Base-by-base conservation (phyloP, 257 asterid species). In the Forsythia suspensa region DNA sequence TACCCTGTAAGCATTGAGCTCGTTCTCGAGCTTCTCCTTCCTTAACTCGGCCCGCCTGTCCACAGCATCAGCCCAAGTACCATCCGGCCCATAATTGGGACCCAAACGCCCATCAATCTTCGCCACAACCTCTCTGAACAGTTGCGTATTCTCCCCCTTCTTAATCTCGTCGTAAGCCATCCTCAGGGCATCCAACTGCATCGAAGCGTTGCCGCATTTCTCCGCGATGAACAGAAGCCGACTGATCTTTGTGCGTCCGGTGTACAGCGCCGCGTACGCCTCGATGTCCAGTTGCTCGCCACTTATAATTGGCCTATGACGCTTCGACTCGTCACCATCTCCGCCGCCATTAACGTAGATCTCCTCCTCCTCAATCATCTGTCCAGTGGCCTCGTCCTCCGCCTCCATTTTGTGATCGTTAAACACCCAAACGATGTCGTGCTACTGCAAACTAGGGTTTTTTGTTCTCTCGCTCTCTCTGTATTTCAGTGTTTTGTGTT, bases 91-190 rank as follows among this genome's bases (percentile, higher is more conserved):
- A 38, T 94, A 96, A 65, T 75, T 77, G 5, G 95, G 89, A 1
- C 99, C 97, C 86, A 96, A 76, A 11, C 93, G 86, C 4, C 97
- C 97, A 73, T 81, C 90, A 67, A 96, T 90, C 90, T 88, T 96
- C 70, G 82, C 86, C n/a, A 90, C 91, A 72, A 92, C 96, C 79
- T 96, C 97, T 61, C 94, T 83, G 76, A 88, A 91, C 70, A 96
- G 75, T 87, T 88, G 93, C 69, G 98, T 89, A 82, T 96, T 91
- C 82, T 96, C 97, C 21, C 99, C 98, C 86, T 91, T 94, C 87
- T 94, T 96, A 74, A 94, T 84, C 91, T 92, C 99, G 71, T 94
- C 98, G 79, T 90, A 96, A 15, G 99, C 97, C 93, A 96, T 94
- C 73, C 99, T 79, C 84, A 96, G 77, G 34, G 98, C 97, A 74